Evolutionary conservation across 1,139 yeast species (phyloP).

Genomic region (Pichia norvegensis): DNA sequence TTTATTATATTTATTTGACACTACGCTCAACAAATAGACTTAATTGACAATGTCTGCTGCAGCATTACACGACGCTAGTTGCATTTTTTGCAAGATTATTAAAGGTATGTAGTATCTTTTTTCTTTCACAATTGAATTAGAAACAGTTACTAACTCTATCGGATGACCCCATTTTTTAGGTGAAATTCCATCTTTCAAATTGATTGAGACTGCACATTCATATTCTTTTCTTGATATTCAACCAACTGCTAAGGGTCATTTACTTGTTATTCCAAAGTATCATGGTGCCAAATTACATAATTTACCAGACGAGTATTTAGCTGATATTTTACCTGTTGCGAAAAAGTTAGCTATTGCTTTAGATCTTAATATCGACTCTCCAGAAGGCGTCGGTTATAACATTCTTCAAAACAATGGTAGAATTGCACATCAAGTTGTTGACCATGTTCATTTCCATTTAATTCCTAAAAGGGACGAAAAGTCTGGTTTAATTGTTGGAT

Average conservation of each 20-base stretch:
- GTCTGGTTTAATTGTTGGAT: slow-evolving; percentile 76
- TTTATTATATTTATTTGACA: no score
- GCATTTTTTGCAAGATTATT: slow-evolving; percentile 88
- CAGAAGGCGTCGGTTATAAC: slow-evolving; percentile 79
- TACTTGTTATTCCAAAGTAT: slow-evolving; percentile 80
- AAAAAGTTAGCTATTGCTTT: slow-evolving; percentile 72
- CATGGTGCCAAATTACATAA: slow-evolving; percentile 91
- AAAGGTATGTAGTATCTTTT: slow-evolving; percentile 42
- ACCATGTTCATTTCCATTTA: slow-evolving; percentile 93
- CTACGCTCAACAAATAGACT: no score
- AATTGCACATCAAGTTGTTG: slow-evolving; percentile 90
- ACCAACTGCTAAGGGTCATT: slow-evolving; percentile 84
- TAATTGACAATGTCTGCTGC: slow-evolving; percentile 27
- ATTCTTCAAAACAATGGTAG: slow-evolving; percentile 86
- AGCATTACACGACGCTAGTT: slow-evolving; percentile 39
- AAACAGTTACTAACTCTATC: neutral
- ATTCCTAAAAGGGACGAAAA: slow-evolving; percentile 73
- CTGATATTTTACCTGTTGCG: slow-evolving; percentile 79
- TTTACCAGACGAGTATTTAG: slow-evolving; percentile 81
- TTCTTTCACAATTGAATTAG: slow-evolving; percentile 21
- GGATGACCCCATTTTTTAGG: slow-evolving; percentile 27
- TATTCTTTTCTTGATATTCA: slow-evolving; percentile 88
- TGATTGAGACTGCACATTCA: slow-evolving; percentile 70
- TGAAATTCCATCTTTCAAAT: slow-evolving; percentile 85
- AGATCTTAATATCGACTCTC: slow-evolving; percentile 52